Base-by-base conservation (phyloP, 305 asterid species). In the Euphrasia arctica region DNA sequence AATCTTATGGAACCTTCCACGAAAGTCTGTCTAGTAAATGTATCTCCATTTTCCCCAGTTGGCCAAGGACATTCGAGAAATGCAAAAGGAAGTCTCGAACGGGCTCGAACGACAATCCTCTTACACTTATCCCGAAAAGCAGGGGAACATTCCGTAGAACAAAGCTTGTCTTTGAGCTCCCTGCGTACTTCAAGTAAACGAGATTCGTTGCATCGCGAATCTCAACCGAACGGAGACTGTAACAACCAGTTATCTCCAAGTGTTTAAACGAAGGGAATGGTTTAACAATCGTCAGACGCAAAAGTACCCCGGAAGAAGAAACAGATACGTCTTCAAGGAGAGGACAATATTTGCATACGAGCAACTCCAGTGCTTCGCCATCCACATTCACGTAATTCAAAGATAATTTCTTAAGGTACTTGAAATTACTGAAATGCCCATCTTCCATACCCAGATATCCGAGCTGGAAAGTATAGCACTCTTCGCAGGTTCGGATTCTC, bases 161-260 rank as follows among this genome's bases (percentile, higher is more conserved):
- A 18, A 67, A 48, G 6, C 11, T 4, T 18, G 22, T 18, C 29
- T 0, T 1, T 1, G 0, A 0, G 27, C n/a, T 42, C 48, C 65
- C 60, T 3, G 4, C 0, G 28, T 22, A 67, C 66, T 49, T 59
- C 15, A 59, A n/a, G 60, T 2, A 47, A 28, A 32, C 58, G 34
- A 67, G 58, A 47, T 66, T 59, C 10, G 45, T 34, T 34, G 41
- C 32, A 22, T 67, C 54, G 34, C 66, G 45, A 59, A 67, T 27
- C 43, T 22, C 66, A 4, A 67, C 15, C 0, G 36, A 59, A 0
- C 1, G 0, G 9, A 67, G 65, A 12, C 39, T 50, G 12, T 0
- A 1, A 5, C 72, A 59, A 5, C 0, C n/a, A 28, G 3, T 36
- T 67, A 59, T 67, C n/a, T 34, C 66, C 11, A 67, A 54, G 54